A percentile compares a stretch with the other conserved stretches of the same genome.
These are phyloP conservation scores for Hyaloperonospora brassicae DNA, from an alignment of 352 stramenopile species.

Conservation along the genomic window DNA sequence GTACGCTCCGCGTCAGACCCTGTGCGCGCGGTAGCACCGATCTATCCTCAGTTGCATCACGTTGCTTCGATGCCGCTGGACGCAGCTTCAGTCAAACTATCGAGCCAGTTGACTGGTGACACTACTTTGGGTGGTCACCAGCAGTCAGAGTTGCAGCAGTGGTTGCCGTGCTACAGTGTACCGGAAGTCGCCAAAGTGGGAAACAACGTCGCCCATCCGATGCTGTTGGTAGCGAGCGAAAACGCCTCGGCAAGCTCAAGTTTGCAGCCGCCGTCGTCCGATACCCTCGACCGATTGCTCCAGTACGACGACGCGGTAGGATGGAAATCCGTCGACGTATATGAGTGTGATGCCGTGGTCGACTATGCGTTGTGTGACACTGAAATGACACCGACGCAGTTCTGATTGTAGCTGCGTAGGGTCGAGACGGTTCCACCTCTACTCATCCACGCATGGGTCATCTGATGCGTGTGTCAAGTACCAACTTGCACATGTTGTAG, in stretches of 20 bases:
- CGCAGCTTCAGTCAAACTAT: slow-evolving; percentile 1
- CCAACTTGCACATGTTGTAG: too few relatives aligned
- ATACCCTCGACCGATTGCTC: slow-evolving; percentile 29
- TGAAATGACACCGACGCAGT: slow-evolving; percentile 3
- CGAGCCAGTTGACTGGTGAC: not conserved
- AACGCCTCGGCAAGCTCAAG: not conserved
- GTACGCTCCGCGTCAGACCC: slow-evolving; percentile 22
- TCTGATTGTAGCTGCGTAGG: too few relatives aligned
- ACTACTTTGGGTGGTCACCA: slow-evolving; percentile 2
- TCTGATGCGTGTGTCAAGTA: too few relatives aligned
- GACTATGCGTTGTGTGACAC: slow-evolving; percentile 26
- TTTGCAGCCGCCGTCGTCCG: slow-evolving; percentile 14
- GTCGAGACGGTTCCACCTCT: too few relatives aligned
- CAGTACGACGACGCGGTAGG: slow-evolving; percentile 23
- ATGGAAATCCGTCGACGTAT: slow-evolving; percentile 22
- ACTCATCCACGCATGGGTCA: too few relatives aligned
- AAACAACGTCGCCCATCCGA: not conserved
- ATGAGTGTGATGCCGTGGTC: slow-evolving; percentile 14
- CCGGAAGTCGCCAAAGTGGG: slow-evolving; percentile 3
- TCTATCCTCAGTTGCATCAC: slow-evolving; percentile 8
- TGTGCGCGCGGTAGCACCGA: slow-evolving; percentile 8
- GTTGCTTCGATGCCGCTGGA: slow-evolving; percentile 18
- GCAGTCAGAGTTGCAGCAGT: slow-evolving; percentile 12
- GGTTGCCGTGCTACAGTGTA: slow-evolving; percentile 1
- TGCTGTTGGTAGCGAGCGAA: slow-evolving; percentile 11